These are phyloP conservation scores for Exophiala bonariae DNA, from an alignment of 2,329 filamentous ascomycete species.

Conservation along the genomic window DNA sequence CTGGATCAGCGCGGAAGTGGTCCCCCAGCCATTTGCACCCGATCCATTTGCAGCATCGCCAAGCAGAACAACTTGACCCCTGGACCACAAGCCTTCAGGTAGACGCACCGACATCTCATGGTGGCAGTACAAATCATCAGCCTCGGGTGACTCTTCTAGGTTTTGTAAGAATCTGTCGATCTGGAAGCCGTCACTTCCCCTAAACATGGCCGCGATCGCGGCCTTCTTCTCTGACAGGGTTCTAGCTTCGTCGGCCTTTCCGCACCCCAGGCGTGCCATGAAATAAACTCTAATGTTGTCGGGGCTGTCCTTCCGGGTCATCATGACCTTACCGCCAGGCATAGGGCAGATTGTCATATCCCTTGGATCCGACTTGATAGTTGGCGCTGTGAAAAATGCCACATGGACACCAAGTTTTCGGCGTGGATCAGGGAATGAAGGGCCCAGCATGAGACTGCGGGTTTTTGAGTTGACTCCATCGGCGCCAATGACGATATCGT, in stretches of 20 bases:
- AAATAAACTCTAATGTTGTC: constrained; percentile 43
- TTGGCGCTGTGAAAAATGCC: no score
- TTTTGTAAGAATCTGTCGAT: constrained; percentile 43
- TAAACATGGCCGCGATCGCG: constrained; percentile 40
- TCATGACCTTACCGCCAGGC: constrained; percentile 38
- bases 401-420: constrained; percentile 36
- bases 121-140: constrained; percentile 50
- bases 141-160: constrained; percentile 36
- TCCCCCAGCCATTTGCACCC: constrained; percentile 54
- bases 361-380: no score
- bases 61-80: constrained; percentile 50
- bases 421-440: constrained; percentile 26
- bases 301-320: constrained; percentile 43
- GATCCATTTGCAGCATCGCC: constrained; percentile 58
- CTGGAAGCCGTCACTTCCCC: constrained; percentile 48
- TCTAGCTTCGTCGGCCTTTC: no score
- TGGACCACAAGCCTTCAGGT: constrained; percentile 44
- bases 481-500: constrained; percentile 34
- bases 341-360: constrained; percentile 44
- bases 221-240: constrained; percentile 47
- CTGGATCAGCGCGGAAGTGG: constrained; percentile 48
- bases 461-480: constrained; percentile 32
- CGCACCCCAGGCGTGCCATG: constrained; percentile 32
- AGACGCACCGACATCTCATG: constrained; percentile 47
- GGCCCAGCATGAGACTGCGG: constrained; percentile 25